Conservation (phyloP, 257 asterid species). For the Apocynum venetum region DNA sequence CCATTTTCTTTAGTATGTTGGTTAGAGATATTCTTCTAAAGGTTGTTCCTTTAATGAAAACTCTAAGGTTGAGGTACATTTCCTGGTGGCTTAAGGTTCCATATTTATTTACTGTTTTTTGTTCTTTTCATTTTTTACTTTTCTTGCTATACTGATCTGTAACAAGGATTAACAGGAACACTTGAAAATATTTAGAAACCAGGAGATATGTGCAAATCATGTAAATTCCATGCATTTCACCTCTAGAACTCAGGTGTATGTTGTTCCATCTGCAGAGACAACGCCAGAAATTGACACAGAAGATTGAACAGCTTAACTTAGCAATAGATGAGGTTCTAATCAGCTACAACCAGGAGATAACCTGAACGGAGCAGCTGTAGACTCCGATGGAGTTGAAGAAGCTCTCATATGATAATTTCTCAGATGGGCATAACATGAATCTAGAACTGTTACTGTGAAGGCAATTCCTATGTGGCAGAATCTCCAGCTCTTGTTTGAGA, state of each 20-base stretch:
- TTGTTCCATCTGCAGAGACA: slow-evolving; percentile 46
- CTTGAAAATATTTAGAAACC: not conserved
- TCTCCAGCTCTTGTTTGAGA: not conserved
- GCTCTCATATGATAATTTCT: slow-evolving; percentile 44
- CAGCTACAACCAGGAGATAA: slow-evolving; percentile 47
- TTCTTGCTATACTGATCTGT: not conserved
- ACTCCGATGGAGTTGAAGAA: slow-evolving; percentile 58
- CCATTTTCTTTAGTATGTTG: no score
- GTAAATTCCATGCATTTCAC: not conserved
- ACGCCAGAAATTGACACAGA: slow-evolving; percentile 73
- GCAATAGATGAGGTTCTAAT: slow-evolving; percentile 73
- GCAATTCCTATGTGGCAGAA: not conserved
- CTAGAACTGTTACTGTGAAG: not conserved
- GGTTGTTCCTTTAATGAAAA: not conserved
- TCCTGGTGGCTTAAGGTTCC: not conserved
- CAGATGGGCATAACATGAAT: not conserved
- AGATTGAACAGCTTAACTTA: slow-evolving; percentile 76
- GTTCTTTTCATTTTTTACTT: not conserved
- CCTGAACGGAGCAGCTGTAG: slow-evolving; percentile 53
- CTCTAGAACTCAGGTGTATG: not conserved
- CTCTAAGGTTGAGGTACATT: not conserved
- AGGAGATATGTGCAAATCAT: not conserved
- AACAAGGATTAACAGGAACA: not conserved
- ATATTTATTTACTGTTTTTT: not conserved
- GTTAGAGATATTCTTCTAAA: no score